A percentile compares a stretch with the other conserved stretches of the same genome.
phyloP scores from a whole-genome alignment of 2,329 filamentous ascomycete species.

The Tetracladium maxilliforme region DNA sequence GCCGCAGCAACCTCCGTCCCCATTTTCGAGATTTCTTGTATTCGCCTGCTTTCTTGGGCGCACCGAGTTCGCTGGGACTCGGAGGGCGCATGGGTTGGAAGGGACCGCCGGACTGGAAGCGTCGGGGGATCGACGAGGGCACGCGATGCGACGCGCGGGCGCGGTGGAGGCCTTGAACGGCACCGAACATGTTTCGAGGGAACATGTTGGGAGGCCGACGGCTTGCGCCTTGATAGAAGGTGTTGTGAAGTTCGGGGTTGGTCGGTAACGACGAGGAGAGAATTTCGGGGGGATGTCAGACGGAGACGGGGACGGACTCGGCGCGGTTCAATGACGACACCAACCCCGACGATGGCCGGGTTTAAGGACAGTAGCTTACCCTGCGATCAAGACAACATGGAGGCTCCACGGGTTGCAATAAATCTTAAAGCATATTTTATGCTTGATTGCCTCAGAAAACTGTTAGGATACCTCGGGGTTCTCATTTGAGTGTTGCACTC shows the following conservation, averaged over 20 bases:
- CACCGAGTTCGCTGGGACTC: constrained; percentile 63
- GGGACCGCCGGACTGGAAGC: constrained; percentile 14
- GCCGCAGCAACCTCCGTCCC: constrained; percentile 56
- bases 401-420: too few relatives aligned
- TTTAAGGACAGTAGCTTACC: too few relatives aligned
- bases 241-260: background rate
- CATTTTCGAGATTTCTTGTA: constrained; percentile 60
- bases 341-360: too few relatives aligned
- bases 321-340: too few relatives aligned
- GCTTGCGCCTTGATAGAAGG: background rate
- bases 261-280: background rate
- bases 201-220: constrained; percentile 1
- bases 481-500: too few relatives aligned
- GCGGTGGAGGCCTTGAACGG: constrained; percentile 1
- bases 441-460: too few relatives aligned
- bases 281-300: too few relatives aligned
- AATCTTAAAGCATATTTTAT: too few relatives aligned
- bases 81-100: constrained; percentile 62
- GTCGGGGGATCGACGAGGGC: constrained; percentile 10
- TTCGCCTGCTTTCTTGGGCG: constrained; percentile 52
- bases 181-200: constrained; percentile 3
- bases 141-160: constrained; percentile 5
- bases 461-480: too few relatives aligned
- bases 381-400: too few relatives aligned
- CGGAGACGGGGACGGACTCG: too few relatives aligned